phyloP scores from a whole-genome alignment of 257 asterid species.

The Gentiana dahurica region DNA sequence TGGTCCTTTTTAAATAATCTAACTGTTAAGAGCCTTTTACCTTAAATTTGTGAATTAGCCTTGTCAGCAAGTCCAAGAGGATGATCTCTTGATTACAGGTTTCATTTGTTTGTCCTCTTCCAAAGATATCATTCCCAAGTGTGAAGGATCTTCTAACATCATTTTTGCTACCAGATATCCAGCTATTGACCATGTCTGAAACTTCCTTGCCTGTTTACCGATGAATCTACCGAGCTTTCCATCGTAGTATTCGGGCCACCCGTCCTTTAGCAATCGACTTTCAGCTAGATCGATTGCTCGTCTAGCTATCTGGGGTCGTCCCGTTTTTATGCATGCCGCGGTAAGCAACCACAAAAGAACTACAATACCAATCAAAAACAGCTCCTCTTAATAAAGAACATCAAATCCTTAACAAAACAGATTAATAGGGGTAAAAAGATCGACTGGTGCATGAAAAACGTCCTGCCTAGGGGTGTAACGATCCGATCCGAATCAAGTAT shows the following conservation, averaged over 20 bases:
- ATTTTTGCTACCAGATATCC: slow-evolving; percentile 71
- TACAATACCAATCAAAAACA: slow-evolving; percentile 18
- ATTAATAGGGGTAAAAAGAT: neutral
- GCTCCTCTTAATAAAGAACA: neutral
- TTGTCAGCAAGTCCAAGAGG: slow-evolving; percentile 54
- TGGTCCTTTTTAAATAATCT: too few species aligned
- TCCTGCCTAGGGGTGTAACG: too few species aligned
- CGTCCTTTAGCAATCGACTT: slow-evolving; percentile 61
- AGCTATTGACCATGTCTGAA: slow-evolving; percentile 74
- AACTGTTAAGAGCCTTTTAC: too few species aligned
- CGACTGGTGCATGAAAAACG: too few species aligned
- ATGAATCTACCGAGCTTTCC: slow-evolving; percentile 55
- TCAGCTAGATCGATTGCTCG: slow-evolving; percentile 68
- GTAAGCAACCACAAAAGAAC: slow-evolving; percentile 72
- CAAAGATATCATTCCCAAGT: slow-evolving; percentile 71
- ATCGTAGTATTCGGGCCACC: slow-evolving; percentile 73
- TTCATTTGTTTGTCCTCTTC: slow-evolving; percentile 76
- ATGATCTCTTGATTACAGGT: slow-evolving; percentile 47
- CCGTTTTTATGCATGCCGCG: slow-evolving; percentile 66
- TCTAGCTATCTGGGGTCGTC: slow-evolving; percentile 65
- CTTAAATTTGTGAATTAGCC: too few species aligned
- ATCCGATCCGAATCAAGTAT: too few species aligned
- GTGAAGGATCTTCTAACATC: slow-evolving; percentile 81
- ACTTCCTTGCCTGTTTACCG: slow-evolving; percentile 69
- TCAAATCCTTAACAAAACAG: neutral